Conservation (phyloP, 192 early-diverging fungal species). For the Entrophospora sp. region DNA sequence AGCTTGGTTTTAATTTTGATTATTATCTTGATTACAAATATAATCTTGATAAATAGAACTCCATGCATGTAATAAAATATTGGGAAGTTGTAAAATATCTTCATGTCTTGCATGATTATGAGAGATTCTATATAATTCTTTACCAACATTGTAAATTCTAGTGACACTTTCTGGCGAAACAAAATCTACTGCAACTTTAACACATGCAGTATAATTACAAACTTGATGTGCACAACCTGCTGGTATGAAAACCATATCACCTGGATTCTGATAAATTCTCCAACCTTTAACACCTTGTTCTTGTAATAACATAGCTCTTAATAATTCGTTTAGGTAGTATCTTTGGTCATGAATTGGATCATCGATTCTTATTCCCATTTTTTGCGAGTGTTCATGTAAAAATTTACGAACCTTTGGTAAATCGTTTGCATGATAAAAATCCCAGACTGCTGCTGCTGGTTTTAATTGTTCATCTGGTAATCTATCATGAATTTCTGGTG, state of each 20-base stretch:
- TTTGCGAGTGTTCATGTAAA: slow-evolving; percentile 21
- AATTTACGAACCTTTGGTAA: slow-evolving; percentile 32
- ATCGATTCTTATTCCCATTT: slow-evolving; percentile 13
- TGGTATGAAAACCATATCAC: slow-evolving; percentile 70
- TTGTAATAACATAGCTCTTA: slow-evolving; percentile 32
- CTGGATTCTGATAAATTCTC: slow-evolving; percentile 56
- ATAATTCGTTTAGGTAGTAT: slow-evolving; percentile 43
- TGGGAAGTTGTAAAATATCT: too few species aligned
- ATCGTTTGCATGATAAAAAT: slow-evolving; percentile 44
- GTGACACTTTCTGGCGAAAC: slow-evolving; percentile 52
- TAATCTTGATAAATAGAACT: too few species aligned
- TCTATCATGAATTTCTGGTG: slow-evolving; percentile 3
- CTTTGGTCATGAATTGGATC: slow-evolving; percentile 64
- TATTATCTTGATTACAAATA: too few species aligned
- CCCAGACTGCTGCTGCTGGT: slow-evolving; percentile 48
- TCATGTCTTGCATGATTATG: too few species aligned
- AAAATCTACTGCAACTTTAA: slow-evolving; percentile 69
- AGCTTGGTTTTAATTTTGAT: too few species aligned
- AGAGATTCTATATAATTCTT: too few species aligned
- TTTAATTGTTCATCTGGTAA: background rate
- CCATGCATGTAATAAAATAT: too few species aligned
- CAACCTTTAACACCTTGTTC: slow-evolving; percentile 36
- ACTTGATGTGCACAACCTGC: slow-evolving; percentile 74
- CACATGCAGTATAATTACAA: slow-evolving; percentile 51
- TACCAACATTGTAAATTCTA: slow-evolving; percentile 33